Evolutionary conservation across 768 basidiomycete genomes (phyloP), one percentile per base, ranked within the genome.

Genomic region (Termitomyces sp.): DNA sequence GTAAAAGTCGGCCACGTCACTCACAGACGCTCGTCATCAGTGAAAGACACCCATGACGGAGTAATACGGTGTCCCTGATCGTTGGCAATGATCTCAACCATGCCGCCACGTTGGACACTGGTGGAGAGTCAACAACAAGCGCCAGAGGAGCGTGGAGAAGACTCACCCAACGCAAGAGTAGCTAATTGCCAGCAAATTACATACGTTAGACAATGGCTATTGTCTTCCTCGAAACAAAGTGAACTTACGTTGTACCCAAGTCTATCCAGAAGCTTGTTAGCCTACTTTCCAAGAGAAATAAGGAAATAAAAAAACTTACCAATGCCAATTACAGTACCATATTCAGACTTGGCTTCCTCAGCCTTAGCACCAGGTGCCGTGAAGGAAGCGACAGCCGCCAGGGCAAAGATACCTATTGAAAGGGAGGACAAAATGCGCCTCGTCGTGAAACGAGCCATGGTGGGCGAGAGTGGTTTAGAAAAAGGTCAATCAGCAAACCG

Each of bases 161-260:
- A 78, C 89, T 70, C 58, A 92, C 91, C 90, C 94, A 65, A 98
- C 95, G 77, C 94, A 97, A 60, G 94, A 97, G 76, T 97, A 94
- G 63, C 90, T 94, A 46, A 12, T 33, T 42, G 50, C 60, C 58
- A 59, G 52, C 57, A 43, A 54, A 65, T 60, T n/a, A 31, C 51
- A 60, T 41, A 51, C 27, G 68, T 70, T 47, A 73, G 65, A 54
- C 29, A 56, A 49, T 53, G 23, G 15, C 5, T 2, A 15, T 15
- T 18, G 15, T 38, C 48, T 50, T 15, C 7, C 9, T 31, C 31
- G 43, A 27, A 47, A 48, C 7, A 1, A 39, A 48, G 15, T 4
- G 49, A 78, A 61, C 59, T 5, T 80, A 91, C 81, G 91, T 93
- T 60, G 94, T 97, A 76, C 94, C 94, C 76, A 96, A 76, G 79